Conservation (phyloP, 768 basidiomycete genomes). For the Suillus decipiens region DNA sequence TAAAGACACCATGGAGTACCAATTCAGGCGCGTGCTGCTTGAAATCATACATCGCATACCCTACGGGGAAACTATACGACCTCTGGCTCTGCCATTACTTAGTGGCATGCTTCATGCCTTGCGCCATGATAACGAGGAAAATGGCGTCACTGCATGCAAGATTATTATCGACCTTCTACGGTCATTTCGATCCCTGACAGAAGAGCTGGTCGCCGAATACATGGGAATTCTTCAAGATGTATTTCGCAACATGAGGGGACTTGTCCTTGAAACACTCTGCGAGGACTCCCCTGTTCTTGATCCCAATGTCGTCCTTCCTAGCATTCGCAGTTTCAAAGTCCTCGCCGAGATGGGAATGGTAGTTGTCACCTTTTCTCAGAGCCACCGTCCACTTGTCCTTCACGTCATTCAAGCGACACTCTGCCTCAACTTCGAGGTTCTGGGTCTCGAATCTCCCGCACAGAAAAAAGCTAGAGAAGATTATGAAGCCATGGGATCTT, state of each 20-base stretch:
- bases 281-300: slow-evolving; percentile 62
- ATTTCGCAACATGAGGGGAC: slow-evolving; percentile 68
- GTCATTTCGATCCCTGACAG: slow-evolving; percentile 68
- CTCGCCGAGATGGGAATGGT: slow-evolving; percentile 92
- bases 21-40: slow-evolving; percentile 83
- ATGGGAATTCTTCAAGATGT: slow-evolving; percentile 78
- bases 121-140: slow-evolving; percentile 94
- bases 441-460: slow-evolving; percentile 78
- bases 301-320: slow-evolving; percentile 59
- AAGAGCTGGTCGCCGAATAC: slow-evolving; percentile 77
- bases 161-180: slow-evolving; percentile 88
- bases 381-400: slow-evolving; percentile 65
- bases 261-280: slow-evolving; percentile 76
- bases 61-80: slow-evolving; percentile 73
- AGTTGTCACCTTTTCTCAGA: slow-evolving; percentile 87
- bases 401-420: slow-evolving; percentile 71
- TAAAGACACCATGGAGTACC: slow-evolving; percentile 70
- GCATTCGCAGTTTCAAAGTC: slow-evolving; percentile 89
- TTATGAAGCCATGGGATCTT: slow-evolving; percentile 76
- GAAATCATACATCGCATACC: slow-evolving; percentile 91
- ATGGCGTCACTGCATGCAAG: slow-evolving; percentile 88
- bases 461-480: slow-evolving; percentile 78
- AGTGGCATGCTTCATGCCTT: slow-evolving; percentile 82
- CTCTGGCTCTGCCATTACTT: slow-evolving; percentile 67
- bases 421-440: slow-evolving; percentile 75